These are phyloP conservation scores for Notholithocarpus densiflorus DNA, from an alignment of 306 rosid species.

Conservation along the genomic window DNA sequence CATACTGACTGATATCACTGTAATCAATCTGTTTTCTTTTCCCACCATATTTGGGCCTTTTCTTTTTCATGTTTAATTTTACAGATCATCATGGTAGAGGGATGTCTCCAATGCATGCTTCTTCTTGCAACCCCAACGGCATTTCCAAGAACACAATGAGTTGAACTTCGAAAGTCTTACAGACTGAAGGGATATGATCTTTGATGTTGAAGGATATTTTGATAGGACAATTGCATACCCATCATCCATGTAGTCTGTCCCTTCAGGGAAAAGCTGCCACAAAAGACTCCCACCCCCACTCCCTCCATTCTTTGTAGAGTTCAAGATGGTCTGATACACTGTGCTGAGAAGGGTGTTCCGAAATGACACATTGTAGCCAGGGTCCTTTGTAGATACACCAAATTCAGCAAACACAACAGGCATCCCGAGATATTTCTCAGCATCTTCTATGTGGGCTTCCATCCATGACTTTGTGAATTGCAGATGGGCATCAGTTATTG, in stretches of 20 bases:
- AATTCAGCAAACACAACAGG: slow-evolving; percentile 80
- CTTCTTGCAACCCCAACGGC: slow-evolving; percentile 82
- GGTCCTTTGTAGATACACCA: slow-evolving; percentile 77
- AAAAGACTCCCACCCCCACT: slow-evolving; percentile 77
- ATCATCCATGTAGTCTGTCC: slow-evolving; percentile 87
- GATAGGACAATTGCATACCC: slow-evolving; percentile 79
- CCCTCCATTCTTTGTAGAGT: slow-evolving; percentile 81
- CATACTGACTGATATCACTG: background rate
- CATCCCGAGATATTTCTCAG: slow-evolving; percentile 81
- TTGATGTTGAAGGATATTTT: slow-evolving; percentile 57
- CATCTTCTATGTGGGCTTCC: slow-evolving; percentile 92
- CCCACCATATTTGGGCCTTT: slow-evolving; percentile 3
- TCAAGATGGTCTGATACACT: slow-evolving; percentile 52
- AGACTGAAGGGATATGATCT: slow-evolving; percentile 62
- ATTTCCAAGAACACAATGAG: slow-evolving; percentile 59
- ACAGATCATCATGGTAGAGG: slow-evolving; percentile 40
- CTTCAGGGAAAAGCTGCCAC: slow-evolving; percentile 89
- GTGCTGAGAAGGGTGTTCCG: slow-evolving; percentile 51
- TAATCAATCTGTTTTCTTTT: background rate
- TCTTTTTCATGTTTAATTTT: background rate
- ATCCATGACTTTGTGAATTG: slow-evolving; percentile 85
- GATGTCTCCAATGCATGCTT: slow-evolving; percentile 31
- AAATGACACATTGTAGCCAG: slow-evolving; percentile 71
- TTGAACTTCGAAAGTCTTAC: slow-evolving; percentile 54
- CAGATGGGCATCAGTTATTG: slow-evolving; percentile 62